Evolutionary conservation across 164 flowering plant species (phyloP).

Genomic region (Tetracentron sinense): DNA sequence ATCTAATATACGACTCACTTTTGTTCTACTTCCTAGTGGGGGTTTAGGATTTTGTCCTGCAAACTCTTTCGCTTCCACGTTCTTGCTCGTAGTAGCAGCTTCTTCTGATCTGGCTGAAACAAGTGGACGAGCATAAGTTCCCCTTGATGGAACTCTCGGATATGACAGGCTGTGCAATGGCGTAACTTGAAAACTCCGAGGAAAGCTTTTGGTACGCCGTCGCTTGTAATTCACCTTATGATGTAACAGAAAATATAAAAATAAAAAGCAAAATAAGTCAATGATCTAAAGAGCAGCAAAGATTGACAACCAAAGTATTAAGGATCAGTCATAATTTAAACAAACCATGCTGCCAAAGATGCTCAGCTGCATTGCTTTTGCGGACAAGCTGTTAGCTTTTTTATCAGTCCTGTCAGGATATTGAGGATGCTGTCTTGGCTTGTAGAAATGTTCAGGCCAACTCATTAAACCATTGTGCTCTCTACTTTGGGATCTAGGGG

Average conservation of each 20-base stretch:
- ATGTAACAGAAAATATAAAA: not conserved
- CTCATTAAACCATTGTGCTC: conserved; percentile 69
- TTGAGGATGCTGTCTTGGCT: conserved; percentile 27
- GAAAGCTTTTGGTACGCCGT: conserved; percentile 34
- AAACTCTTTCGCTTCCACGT: conserved; percentile 19
- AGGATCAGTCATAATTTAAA: not conserved
- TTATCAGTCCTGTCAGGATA: conserved; percentile 24
- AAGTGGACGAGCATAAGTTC: conserved; percentile 26
- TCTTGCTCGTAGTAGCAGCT: conserved; percentile 32
- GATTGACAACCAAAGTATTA: not conserved
- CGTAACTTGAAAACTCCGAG: conserved; percentile 13
- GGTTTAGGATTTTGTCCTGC: conserved; percentile 4
- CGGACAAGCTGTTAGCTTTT: conserved; percentile 40
- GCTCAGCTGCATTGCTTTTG: conserved; percentile 58
- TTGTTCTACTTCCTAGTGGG: conserved; percentile 16
- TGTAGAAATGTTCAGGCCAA: conserved; percentile 68
- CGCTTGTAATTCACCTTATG: conserved; percentile 23
- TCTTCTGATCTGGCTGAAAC: conserved; percentile 72
- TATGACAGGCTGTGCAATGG: conserved; percentile 48
- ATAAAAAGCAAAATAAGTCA: conserved; percentile 24
- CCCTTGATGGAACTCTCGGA: conserved; percentile 39
- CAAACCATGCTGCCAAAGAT: conserved; percentile 67
- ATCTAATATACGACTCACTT: conserved; percentile 17
- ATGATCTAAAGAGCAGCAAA: not conserved
- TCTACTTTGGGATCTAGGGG: conserved; percentile 33